Conservation (phyloP, 1,139 yeast genomes). For the Taiozyma sp. region DNA sequence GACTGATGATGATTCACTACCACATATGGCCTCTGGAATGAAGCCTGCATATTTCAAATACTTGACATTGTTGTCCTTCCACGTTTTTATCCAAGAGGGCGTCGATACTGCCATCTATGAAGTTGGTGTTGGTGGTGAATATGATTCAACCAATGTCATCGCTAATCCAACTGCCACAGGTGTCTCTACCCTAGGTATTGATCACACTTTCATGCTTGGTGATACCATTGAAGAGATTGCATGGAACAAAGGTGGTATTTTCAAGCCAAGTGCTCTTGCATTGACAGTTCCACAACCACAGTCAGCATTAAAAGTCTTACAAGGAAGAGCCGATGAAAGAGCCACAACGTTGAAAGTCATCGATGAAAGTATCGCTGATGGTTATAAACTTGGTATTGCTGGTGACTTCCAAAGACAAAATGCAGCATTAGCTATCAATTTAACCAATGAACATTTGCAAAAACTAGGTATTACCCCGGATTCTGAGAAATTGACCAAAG, state of each 20-base stretch:
- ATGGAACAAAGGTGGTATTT: conserved; percentile 95
- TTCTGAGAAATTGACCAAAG: conserved; percentile 43
- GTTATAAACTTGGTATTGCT: conserved; percentile 60
- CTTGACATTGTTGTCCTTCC: conserved; percentile 84
- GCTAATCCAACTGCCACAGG: conserved; percentile 81
- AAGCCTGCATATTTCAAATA: conserved; percentile 95
- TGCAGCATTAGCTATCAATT: conserved; percentile 82
- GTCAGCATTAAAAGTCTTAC: conserved; percentile 45
- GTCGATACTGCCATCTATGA: conserved; percentile 93
- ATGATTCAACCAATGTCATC: conserved; percentile 89
- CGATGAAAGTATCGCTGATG: conserved; percentile 28
- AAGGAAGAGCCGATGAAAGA: conserved; percentile 62
- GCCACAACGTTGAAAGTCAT: conserved; percentile 50
- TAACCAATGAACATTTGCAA: conserved; percentile 59
- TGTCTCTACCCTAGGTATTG: conserved; percentile 82
- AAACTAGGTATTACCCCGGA: conserved; percentile 36
- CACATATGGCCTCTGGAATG: conserved; percentile 62
- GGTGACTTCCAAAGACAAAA: conserved; percentile 84
- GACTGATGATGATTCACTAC: conserved; percentile 54
- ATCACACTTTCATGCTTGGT: conserved; percentile 88
- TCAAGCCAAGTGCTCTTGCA: conserved; percentile 64
- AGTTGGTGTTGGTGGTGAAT: conserved; percentile 98
- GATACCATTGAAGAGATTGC: conserved; percentile 84
- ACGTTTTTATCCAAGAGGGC: conserved; percentile 80
- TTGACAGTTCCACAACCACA: conserved; percentile 52